Conservation (phyloP, 768 basidiomycete species). For the Dacryopinax primogenitus region DNA sequence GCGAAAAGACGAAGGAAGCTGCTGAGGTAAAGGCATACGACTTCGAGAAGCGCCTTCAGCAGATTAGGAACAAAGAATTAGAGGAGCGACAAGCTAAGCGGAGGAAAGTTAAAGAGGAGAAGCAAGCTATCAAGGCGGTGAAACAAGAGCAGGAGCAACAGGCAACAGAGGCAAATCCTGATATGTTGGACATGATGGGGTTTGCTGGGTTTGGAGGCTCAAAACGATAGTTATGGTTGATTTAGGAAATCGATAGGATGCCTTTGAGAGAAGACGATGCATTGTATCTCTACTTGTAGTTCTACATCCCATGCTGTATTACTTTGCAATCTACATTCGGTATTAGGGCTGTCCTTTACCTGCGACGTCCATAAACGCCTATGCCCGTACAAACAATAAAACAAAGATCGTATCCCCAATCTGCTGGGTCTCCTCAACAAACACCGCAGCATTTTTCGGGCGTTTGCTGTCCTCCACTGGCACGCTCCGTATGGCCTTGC, state of each 20-base stretch:
- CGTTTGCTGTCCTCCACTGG: constrained; percentile 49
- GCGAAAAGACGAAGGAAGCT: constrained; percentile 75
- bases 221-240: constrained; percentile 46
- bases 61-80: constrained; percentile 62
- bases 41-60: constrained; percentile 77
- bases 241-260: not conserved
- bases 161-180: constrained; percentile 31
- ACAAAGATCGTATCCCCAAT: constrained; percentile 65
- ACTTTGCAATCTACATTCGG: constrained; percentile 5
- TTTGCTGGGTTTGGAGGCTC: constrained; percentile 79
- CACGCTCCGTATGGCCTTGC: constrained; percentile 58
- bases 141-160: constrained; percentile 28
- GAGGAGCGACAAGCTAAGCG: constrained; percentile 59
- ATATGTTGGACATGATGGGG: constrained; percentile 78
- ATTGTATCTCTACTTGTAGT: constrained; percentile 4
- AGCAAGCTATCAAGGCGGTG: constrained; percentile 47
- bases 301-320: constrained; percentile 4
- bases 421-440: constrained; percentile 82
- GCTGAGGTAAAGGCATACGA: constrained; percentile 83
- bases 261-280: not conserved
- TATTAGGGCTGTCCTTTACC: not conserved
- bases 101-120: constrained; percentile 63
- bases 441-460: constrained; percentile 35
- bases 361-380: constrained; percentile 9
- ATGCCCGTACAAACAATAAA: constrained; percentile 50